Evolutionary conservation across 768 basidiomycete genomes (phyloP).

Genomic region (Boletellus emodensis): DNA sequence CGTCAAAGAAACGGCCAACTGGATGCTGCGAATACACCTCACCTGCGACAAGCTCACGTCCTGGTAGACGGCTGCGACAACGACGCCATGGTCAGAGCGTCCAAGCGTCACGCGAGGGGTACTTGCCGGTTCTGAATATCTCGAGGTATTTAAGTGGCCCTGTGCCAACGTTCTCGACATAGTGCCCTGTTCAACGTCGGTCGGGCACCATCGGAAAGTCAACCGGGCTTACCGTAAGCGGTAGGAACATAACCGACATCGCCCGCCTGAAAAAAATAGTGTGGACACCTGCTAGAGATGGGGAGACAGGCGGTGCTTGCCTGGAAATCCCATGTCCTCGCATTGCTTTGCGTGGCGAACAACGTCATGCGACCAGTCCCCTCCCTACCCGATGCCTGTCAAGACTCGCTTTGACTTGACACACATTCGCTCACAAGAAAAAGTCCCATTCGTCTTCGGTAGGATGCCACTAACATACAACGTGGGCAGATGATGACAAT

Average conservation of each 20-base stretch:
- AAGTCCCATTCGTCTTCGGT: slow-evolving; percentile 63
- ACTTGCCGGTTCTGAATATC: slow-evolving; percentile 41
- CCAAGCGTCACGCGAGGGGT: background rate
- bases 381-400: slow-evolving; percentile 33
- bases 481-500: background rate
- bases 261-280: slow-evolving; percentile 10
- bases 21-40: background rate
- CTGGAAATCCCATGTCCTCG: slow-evolving; percentile 57
- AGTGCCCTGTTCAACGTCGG: slow-evolving; percentile 37
- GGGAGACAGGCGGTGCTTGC: slow-evolving; percentile 21
- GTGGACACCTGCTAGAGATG: background rate
- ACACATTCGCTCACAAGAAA: slow-evolving; percentile 42
- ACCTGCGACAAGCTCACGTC: slow-evolving; percentile 47
- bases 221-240: slow-evolving; percentile 7
- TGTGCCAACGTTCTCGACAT: slow-evolving; percentile 53
- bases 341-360: slow-evolving; percentile 50
- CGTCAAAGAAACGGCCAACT: too few species aligned
- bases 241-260: slow-evolving; percentile 19
- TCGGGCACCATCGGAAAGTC: background rate
- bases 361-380: slow-evolving; percentile 53
- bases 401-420: background rate
- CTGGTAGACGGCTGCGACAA: slow-evolving; percentile 19
- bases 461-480: slow-evolving; percentile 57
- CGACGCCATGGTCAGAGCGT: background rate
- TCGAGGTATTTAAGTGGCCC: slow-evolving; percentile 46